Evolutionary conservation across 371 early-diverging fungal genomes (phyloP).

Genomic region (Dentiscutata heterogama): DNA sequence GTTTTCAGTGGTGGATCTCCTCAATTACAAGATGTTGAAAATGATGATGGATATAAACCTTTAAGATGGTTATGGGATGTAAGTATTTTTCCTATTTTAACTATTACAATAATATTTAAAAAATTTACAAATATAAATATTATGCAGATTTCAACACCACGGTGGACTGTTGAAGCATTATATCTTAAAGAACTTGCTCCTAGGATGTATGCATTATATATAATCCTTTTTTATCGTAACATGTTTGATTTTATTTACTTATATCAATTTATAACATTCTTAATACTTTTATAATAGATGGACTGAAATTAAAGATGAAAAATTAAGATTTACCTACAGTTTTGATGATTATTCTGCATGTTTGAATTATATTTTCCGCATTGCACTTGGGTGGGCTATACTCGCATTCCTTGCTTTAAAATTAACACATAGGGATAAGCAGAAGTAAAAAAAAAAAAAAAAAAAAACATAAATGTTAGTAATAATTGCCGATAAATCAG

Average conservation of each 20-base stretch:
- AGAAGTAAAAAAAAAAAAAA: too few relatives aligned
- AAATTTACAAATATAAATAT: too few relatives aligned
- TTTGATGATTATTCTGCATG: slow-evolving; percentile 50
- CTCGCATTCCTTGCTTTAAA: slow-evolving; percentile 60
- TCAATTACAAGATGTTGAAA: slow-evolving; percentile 52
- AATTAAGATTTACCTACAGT: slow-evolving; percentile 46
- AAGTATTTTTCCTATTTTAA: too few relatives aligned
- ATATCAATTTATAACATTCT: too few relatives aligned
- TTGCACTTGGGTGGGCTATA: slow-evolving; percentile 57
- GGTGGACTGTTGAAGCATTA: slow-evolving; percentile 65
- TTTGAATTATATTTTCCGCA: slow-evolving; percentile 50
- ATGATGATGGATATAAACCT: slow-evolving; percentile 30
- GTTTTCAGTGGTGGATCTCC: slow-evolving; percentile 62
- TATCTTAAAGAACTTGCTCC: slow-evolving; percentile 60
- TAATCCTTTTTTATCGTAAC: too few relatives aligned
- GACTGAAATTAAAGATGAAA: slow-evolving; percentile 49
- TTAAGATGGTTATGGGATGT: slow-evolving; percentile 51
- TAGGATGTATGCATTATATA: slow-evolving; percentile 46
- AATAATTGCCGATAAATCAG: too few relatives aligned
- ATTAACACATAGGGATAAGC: slow-evolving; percentile 58
- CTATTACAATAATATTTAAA: too few relatives aligned
- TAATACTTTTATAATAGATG: slow-evolving; percentile 38
- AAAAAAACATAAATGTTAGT: too few relatives aligned
- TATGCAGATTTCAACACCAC: slow-evolving; percentile 61
- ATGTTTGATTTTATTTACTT: too few relatives aligned